Conservation (phyloP, 2,329 filamentous ascomycete species). For the Aspergillus uvarum region DNA sequence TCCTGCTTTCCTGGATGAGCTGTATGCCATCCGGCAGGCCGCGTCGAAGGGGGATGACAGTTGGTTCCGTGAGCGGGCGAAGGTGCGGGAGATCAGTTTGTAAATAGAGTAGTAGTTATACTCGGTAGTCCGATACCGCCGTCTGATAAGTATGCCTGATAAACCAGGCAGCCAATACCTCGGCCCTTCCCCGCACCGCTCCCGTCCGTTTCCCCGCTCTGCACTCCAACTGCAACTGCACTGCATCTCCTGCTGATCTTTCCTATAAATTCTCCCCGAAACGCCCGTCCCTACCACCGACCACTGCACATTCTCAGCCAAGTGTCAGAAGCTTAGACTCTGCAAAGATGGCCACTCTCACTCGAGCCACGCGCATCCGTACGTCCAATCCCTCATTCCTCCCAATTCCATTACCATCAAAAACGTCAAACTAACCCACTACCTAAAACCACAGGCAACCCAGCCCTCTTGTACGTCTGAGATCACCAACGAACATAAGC, state of each 20-base stretch:
- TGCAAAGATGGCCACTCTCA: conserved; percentile 20
- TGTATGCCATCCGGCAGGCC: conserved; percentile 48
- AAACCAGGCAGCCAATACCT: background rate
- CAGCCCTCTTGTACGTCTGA: conserved; percentile 47
- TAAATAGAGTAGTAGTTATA: conserved; percentile 11
- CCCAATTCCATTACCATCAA: too few relatives aligned
- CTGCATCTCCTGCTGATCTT: background rate
- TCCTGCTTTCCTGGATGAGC: conserved; percentile 76
- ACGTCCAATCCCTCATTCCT: conserved; percentile 10
- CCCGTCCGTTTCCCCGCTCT: background rate
- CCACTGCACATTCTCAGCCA: too few relatives aligned
- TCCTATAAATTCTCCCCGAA: too few relatives aligned
- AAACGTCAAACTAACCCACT: conserved; percentile 13
- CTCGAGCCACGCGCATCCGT: conserved; percentile 30
- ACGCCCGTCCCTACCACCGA: too few relatives aligned
- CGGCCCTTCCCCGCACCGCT: conserved; percentile 3
- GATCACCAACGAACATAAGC: background rate
- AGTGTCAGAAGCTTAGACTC: background rate
- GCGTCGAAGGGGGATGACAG: conserved; percentile 33
- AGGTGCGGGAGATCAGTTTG: conserved; percentile 34
- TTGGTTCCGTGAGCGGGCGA: conserved; percentile 39
- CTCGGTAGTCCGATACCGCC: too few relatives aligned
- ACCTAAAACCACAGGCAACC: conserved; percentile 38
- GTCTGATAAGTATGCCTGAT: background rate
- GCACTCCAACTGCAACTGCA: background rate